Conservation (phyloP, 108 stramenopile genomes). For the Skeletonema marinoi region DNA sequence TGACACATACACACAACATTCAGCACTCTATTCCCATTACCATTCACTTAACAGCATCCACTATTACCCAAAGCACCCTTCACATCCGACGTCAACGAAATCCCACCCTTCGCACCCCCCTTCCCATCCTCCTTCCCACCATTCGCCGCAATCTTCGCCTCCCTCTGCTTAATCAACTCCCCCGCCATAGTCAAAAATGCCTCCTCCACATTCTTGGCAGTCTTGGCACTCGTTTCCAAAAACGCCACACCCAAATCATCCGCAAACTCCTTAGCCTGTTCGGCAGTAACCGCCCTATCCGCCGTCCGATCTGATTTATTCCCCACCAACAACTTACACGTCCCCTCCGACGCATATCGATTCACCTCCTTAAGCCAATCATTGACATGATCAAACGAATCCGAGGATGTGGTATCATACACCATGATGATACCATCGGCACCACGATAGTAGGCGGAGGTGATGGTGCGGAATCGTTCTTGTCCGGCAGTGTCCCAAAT, state of each 20-base stretch:
- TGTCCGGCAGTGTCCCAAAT: conserved; percentile 87
- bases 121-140: conserved; percentile 49
- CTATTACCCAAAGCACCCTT: conserved; percentile 15
- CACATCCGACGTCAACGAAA: conserved; percentile 64
- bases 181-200: conserved; percentile 98
- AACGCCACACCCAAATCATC: conserved; percentile 97
- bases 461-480: conserved; percentile 98
- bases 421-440: conserved; percentile 98
- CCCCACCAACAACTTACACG: conserved; percentile 95
- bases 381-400: conserved; percentile 97
- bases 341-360: conserved; percentile 96
- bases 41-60: conserved; percentile 9
- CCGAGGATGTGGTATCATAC: conserved; percentile 94
- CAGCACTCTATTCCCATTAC: conserved; percentile 12
- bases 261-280: conserved; percentile 94
- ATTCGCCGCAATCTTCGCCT: conserved; percentile 48
- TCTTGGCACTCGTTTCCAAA: conserved; percentile 96
- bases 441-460: conserved; percentile 95
- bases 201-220: conserved; percentile 96
- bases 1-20: neutral
- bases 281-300: conserved; percentile 89
- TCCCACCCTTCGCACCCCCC: conserved; percentile 42
- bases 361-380: conserved; percentile 99
- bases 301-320: conserved; percentile 93
- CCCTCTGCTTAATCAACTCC: conserved; percentile 91